Percentiles rank a stretch among this genome's conserved stretches.
phyloP scores from a whole-genome alignment of 495 filamentous ascomycete genomes.

The Penicillium soppii region DNA sequence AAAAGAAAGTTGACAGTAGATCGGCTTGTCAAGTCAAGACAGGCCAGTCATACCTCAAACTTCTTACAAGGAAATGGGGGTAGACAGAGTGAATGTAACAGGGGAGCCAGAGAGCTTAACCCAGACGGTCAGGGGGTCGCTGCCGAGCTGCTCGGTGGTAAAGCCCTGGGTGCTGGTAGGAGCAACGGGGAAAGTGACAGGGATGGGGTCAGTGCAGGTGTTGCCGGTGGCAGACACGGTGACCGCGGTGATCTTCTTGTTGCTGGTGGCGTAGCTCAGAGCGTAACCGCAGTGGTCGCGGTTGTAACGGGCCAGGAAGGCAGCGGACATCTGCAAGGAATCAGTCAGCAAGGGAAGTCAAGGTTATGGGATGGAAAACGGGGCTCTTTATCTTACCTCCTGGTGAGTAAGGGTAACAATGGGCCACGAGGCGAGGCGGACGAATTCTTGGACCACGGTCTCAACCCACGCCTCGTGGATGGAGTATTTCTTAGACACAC shows the following conservation, averaged over 20 bases:
- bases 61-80: slow-evolving; percentile 41
- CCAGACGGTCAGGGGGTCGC: slow-evolving; percentile 61
- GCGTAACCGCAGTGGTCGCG: slow-evolving; percentile 55
- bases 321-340: slow-evolving; percentile 39
- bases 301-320: slow-evolving; percentile 51
- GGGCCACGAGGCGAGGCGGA: slow-evolving; percentile 58
- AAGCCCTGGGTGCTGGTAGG: slow-evolving; percentile 42
- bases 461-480: slow-evolving; percentile 65
- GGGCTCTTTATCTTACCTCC: slow-evolving; percentile 30
- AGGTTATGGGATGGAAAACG: background rate
- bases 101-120: slow-evolving; percentile 52
- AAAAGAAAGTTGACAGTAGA: background rate
- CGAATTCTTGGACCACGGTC: slow-evolving; percentile 54
- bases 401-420: slow-evolving; percentile 56
- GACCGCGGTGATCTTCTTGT: slow-evolving; percentile 48
- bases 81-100: slow-evolving; percentile 49
- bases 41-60: background rate
- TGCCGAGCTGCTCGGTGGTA: slow-evolving; percentile 55
- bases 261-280: slow-evolving; percentile 43
- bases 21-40: background rate
- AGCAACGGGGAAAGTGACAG: slow-evolving; percentile 54
- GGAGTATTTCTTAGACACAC: slow-evolving; percentile 46
- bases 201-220: slow-evolving; percentile 51
- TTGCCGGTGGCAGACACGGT: slow-evolving; percentile 52
- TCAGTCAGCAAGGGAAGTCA: background rate